Percentiles rank a stretch among this genome's conserved stretches.
Evolutionary conservation across 164 flowering plant species (phyloP).

Genomic region (Umbellularia californica): DNA sequence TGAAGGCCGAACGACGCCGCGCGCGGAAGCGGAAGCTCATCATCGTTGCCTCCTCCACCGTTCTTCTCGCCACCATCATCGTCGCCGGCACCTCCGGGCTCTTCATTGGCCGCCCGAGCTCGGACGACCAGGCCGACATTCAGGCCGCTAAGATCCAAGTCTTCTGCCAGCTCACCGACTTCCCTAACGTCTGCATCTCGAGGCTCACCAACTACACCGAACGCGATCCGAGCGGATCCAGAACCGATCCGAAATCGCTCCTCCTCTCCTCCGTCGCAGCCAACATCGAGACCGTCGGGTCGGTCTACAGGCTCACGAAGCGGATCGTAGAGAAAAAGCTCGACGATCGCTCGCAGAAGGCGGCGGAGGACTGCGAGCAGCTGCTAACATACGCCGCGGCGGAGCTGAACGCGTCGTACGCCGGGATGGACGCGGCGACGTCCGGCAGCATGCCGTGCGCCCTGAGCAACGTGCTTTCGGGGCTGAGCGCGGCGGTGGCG

Average conservation of each 20-base stretch:
- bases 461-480: conserved; percentile 5
- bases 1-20: background rate
- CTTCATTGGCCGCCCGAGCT: background rate
- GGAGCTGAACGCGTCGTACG: conserved; percentile 31
- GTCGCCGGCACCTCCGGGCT: background rate
- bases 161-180: background rate
- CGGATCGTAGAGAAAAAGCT: background rate
- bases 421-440: conserved; percentile 20
- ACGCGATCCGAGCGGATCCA: background rate
- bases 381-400: conserved; percentile 27
- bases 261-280: background rate
- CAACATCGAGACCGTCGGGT: background rate
- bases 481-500: conserved; percentile 10
- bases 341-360: background rate
- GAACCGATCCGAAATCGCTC: background rate
- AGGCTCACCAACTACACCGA: background rate
- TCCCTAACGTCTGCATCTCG: background rate
- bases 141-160: background rate
- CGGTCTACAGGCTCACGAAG: background rate
- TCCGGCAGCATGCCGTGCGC: conserved; percentile 18
- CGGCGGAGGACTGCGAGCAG: conserved; percentile 32
- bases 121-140: background rate
- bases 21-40: background rate
- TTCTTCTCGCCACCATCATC: background rate
- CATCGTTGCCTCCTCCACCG: background rate